A percentile compares a stretch with the other conserved stretches of the same genome.
Conservation (phyloP, 768 basidiomycete species). For the Krasilnikovozyma curviuscula region DNA sequence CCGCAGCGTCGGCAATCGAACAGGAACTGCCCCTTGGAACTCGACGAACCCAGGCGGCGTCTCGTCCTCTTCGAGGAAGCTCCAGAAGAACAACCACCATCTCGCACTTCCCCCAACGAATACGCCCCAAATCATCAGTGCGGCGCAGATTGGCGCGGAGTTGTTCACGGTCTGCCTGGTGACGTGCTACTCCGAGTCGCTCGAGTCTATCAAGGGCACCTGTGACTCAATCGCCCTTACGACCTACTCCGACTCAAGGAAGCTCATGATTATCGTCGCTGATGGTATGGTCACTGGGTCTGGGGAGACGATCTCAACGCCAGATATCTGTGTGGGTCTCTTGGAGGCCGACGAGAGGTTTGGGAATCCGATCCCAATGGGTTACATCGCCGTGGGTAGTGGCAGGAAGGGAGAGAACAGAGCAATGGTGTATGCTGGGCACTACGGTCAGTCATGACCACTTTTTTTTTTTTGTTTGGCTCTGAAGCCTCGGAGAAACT, state of each 20-base stretch:
- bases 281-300: slow-evolving; percentile 98
- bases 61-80: slow-evolving; percentile 41
- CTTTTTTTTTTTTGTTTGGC: not conserved
- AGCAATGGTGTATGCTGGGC: slow-evolving; percentile 98
- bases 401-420: slow-evolving; percentile 79
- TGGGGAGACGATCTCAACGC: slow-evolving; percentile 87
- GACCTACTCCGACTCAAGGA: slow-evolving; percentile 75
- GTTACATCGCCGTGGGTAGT: slow-evolving; percentile 71
- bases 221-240: slow-evolving; percentile 83
- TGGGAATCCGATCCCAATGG: slow-evolving; percentile 89
- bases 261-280: slow-evolving; percentile 80
- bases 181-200: slow-evolving; percentile 94
- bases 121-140: slow-evolving; percentile 46
- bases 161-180: slow-evolving; percentile 88
- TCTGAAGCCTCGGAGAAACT: not conserved
- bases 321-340: slow-evolving; percentile 82
- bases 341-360: slow-evolving; percentile 87
- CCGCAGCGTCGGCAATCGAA: slow-evolving; percentile 69
- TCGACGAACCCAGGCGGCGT: slow-evolving; percentile 11
- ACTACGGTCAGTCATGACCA: slow-evolving; percentile 55
- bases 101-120: slow-evolving; percentile 12
- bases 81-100: slow-evolving; percentile 13
- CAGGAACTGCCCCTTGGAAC: slow-evolving; percentile 81
- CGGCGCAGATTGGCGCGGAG: slow-evolving; percentile 82
- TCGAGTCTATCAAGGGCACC: slow-evolving; percentile 74